Percentiles rank a stretch among this genome's conserved stretches.
Evolutionary conservation across 2,329 filamentous ascomycete species (phyloP).

Genomic region (Hirsutella rhossiliensis): DNA sequence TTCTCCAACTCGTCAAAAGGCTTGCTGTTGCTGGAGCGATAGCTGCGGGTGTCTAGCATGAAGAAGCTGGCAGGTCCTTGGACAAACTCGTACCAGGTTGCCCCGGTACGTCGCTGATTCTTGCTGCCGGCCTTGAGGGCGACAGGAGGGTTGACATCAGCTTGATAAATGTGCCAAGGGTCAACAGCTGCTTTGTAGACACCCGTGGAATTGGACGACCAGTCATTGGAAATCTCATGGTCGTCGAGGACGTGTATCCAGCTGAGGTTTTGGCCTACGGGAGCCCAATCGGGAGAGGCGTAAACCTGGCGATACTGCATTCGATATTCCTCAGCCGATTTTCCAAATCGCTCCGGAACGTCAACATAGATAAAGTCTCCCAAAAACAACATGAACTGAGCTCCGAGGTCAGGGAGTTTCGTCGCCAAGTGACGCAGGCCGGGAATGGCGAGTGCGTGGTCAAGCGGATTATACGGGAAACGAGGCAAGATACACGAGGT

Average conservation of each 20-base stretch:
- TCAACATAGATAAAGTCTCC: conserved; percentile 89
- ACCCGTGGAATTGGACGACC: conserved; percentile 59
- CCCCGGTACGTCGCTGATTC: conserved; percentile 30
- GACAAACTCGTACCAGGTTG: conserved; percentile 80
- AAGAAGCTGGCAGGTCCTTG: conserved; percentile 92
- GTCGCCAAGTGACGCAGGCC: conserved; percentile 67
- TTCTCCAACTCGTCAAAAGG: conserved; percentile 54
- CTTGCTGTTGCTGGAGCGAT: conserved; percentile 57
- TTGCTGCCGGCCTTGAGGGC: conserved; percentile 36
- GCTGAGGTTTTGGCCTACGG: conserved; percentile 65
- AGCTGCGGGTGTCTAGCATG: conserved; percentile 82
- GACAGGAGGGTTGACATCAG: conserved; percentile 66
- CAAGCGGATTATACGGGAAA: conserved; percentile 78
- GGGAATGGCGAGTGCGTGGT: conserved; percentile 70
- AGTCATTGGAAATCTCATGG: conserved; percentile 93
- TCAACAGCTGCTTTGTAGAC: conserved; percentile 71
- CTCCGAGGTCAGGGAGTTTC: conserved; percentile 58
- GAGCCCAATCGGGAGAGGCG: conserved; percentile 80
- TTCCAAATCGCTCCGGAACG: conserved; percentile 70
- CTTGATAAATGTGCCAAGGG: conserved; percentile 80
- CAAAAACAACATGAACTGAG: conserved; percentile 71
- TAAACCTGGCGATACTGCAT: conserved; percentile 95
- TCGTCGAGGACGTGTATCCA: conserved; percentile 98
- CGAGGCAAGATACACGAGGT: conserved; percentile 88
- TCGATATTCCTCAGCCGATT: conserved; percentile 62